Evolutionary conservation across 371 early-diverging fungal species (phyloP).

Genomic region (Mucor sp.): DNA sequence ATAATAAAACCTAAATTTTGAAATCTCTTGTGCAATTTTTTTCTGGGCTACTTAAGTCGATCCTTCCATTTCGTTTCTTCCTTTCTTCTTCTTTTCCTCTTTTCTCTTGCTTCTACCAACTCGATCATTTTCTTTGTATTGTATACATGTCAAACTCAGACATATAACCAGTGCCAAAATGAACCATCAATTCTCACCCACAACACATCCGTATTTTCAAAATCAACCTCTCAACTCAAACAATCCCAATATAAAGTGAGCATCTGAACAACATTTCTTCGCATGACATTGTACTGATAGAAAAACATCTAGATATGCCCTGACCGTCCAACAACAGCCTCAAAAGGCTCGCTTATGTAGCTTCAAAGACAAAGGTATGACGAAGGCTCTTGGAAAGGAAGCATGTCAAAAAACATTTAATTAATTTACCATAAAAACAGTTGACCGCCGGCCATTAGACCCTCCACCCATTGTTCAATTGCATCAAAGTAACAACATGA

Average conservation of each 20-base stretch:
- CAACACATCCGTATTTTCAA: not conserved
- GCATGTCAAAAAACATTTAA: not conserved
- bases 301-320: constrained; percentile 17
- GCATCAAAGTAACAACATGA: constrained; percentile 13
- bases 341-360: constrained; percentile 57
- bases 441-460: constrained; percentile 56
- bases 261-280: not conserved
- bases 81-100: constrained; percentile 4
- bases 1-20: not conserved
- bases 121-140: not conserved
- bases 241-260: not conserved
- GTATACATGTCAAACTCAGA: not conserved
- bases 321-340: constrained; percentile 56
- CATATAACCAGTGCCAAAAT: not conserved
- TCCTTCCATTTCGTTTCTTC: not conserved
- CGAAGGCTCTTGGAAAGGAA: not conserved
- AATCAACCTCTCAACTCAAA: not conserved
- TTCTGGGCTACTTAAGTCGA: not conserved
- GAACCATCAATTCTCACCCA: constrained; percentile 6
- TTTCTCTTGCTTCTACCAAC: not conserved
- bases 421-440: constrained; percentile 13
- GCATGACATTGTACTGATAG: not conserved
- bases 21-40: not conserved
- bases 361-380: constrained; percentile 54
- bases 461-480: constrained; percentile 54